phyloP scores from a whole-genome alignment of 805 yeast genomes.

The Saccharomycopsis microspora region DNA sequence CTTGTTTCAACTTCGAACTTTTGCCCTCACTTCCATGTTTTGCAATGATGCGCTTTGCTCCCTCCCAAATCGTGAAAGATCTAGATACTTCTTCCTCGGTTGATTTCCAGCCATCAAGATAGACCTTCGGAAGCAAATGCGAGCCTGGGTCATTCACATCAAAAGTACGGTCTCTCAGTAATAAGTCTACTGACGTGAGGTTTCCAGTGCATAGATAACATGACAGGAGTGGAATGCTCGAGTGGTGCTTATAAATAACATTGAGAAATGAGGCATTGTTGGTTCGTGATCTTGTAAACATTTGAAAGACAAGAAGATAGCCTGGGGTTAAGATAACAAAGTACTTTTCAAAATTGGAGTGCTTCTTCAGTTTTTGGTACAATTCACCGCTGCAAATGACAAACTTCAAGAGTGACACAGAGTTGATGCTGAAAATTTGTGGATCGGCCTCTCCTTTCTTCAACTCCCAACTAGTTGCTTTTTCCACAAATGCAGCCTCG shows the following conservation, averaged over 20 bases:
- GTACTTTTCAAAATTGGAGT: slow-evolving; percentile 48
- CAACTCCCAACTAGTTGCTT: slow-evolving; percentile 41
- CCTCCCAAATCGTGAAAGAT: slow-evolving; percentile 81
- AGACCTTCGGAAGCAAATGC: slow-evolving; percentile 56
- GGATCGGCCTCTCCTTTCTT: slow-evolving; percentile 45
- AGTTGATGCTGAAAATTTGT: slow-evolving; percentile 39
- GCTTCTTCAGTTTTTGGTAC: slow-evolving; percentile 60
- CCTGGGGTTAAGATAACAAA: slow-evolving; percentile 66
- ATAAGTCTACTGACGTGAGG: slow-evolving; percentile 44
- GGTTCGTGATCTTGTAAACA: slow-evolving; percentile 32
- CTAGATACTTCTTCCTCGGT: slow-evolving; percentile 65
- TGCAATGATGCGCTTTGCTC: slow-evolving; percentile 41
- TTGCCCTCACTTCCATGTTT: background rate
- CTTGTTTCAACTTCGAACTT: background rate
- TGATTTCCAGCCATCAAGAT: slow-evolving; percentile 76
- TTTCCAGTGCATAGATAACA: slow-evolving; percentile 73
- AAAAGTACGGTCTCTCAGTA: slow-evolving; percentile 32
- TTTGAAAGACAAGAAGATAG: slow-evolving; percentile 44
- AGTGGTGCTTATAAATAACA: slow-evolving; percentile 38
- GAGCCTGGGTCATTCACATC: slow-evolving; percentile 43
- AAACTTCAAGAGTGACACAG: slow-evolving; percentile 47
- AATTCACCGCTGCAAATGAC: slow-evolving; percentile 55
- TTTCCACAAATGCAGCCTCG: slow-evolving; percentile 42
- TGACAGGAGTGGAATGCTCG: slow-evolving; percentile 49
- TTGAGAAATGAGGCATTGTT: slow-evolving; percentile 26